These are phyloP conservation scores for Schizosaccharomyces japonicus DNA, from an alignment of 805 yeast species.

Conservation along the genomic window DNA sequence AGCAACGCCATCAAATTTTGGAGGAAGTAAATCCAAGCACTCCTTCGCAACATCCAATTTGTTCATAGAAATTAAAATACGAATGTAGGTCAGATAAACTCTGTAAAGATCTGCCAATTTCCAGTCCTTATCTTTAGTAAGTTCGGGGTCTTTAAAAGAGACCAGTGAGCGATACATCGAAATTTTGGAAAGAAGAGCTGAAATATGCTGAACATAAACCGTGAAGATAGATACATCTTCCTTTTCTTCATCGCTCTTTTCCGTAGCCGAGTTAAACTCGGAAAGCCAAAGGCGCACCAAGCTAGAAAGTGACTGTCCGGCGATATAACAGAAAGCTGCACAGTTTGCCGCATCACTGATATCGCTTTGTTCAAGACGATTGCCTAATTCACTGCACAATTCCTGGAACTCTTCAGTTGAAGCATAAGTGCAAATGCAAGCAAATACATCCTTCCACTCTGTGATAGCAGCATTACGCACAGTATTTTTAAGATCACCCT, in stretches of 20 bases:
- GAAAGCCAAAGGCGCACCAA: constrained; percentile 63
- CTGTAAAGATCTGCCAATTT: constrained; percentile 28
- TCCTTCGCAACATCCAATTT: constrained; percentile 57
- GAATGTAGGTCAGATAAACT: constrained; percentile 61
- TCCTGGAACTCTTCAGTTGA: constrained; percentile 24
- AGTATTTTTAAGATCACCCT: constrained; percentile 35
- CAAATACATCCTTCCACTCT: constrained; percentile 69
- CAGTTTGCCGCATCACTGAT: constrained; percentile 7
- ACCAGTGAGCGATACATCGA: constrained; percentile 40
- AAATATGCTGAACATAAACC: constrained; percentile 62
- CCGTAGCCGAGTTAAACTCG: constrained; percentile 29
- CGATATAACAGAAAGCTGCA: constrained; percentile 55
- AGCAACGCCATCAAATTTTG: constrained; percentile 39
- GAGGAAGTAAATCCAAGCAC: constrained; percentile 49
- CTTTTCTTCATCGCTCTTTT: constrained; percentile 16
- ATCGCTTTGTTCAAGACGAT: constrained; percentile 31
- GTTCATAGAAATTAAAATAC: constrained; percentile 57
- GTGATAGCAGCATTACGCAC: constrained; percentile 52
- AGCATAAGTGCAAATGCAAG: constrained; percentile 36
- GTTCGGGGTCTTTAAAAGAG: constrained; percentile 9
- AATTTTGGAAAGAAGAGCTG: constrained; percentile 62
- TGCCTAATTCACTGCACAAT: constrained; percentile 48
- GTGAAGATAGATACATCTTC: constrained; percentile 34
- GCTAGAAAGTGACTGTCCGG: constrained; percentile 60
- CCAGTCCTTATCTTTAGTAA: constrained; percentile 14